Conservation (phyloP, 495 filamentous ascomycete species). For the Penicillium cataractarum region DNA sequence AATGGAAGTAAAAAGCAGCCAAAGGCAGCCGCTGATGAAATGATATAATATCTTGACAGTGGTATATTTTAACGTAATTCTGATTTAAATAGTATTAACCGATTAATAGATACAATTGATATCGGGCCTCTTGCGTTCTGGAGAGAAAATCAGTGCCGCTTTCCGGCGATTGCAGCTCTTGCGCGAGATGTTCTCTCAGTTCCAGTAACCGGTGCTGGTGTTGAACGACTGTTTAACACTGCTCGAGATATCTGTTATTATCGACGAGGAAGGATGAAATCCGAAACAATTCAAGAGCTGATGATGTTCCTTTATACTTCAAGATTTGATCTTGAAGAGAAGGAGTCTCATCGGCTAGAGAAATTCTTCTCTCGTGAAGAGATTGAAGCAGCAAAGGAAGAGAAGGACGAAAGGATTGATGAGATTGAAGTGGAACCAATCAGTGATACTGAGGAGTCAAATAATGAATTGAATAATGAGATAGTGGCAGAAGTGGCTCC, state of each 20-base stretch:
- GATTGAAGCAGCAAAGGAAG: neutral
- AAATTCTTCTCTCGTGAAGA: neutral
- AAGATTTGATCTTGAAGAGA: conserved; percentile 4
- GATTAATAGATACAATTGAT: no score
- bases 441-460: no score
- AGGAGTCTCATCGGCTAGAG: no score
- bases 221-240: conserved; percentile 1
- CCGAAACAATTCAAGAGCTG: neutral
- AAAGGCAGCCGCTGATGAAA: neutral
- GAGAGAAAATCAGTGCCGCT: neutral
- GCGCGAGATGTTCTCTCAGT: no score
- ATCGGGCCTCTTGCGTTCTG: conserved; percentile 2
- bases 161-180: neutral
- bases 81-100: no score
- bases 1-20: no score
- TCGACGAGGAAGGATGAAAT: neutral
- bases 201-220: no score
- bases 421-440: neutral
- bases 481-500: no score
- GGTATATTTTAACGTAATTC: no score
- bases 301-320: neutral
- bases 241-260: conserved; percentile 7
- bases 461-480: no score
- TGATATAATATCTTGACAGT: neutral
- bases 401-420: neutral